phyloP scores from a whole-genome alignment of 257 asterid genomes.

The Penstemon barbatus region DNA sequence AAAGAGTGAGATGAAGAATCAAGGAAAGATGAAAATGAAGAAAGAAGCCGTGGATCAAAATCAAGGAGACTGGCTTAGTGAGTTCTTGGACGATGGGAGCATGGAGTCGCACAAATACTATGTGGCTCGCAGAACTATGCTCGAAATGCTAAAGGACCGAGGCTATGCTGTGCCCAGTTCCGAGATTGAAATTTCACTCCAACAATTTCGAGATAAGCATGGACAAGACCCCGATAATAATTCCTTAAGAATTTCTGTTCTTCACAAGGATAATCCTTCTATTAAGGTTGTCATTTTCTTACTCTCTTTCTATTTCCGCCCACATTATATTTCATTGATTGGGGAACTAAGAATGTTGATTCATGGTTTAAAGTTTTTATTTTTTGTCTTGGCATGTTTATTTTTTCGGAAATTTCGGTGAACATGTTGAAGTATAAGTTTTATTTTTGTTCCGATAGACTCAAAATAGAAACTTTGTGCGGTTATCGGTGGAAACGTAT shows the following conservation, averaged over 20 bases:
- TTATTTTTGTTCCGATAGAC: too few species aligned
- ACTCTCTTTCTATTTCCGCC: neutral
- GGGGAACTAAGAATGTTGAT: too few species aligned
- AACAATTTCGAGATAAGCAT: slow-evolving; percentile 57
- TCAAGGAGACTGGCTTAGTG: slow-evolving; percentile 46
- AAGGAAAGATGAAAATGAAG: slow-evolving; percentile 19
- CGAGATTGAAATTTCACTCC: slow-evolving; percentile 60
- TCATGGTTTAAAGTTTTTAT: too few species aligned
- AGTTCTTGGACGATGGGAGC: slow-evolving; percentile 56
- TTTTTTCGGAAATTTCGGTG: too few species aligned
- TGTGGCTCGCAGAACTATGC: slow-evolving; percentile 65
- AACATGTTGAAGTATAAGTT: too few species aligned
- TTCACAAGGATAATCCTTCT: slow-evolving; percentile 68
- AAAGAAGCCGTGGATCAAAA: slow-evolving; percentile 32
- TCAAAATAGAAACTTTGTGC: too few species aligned
- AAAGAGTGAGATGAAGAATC: too few species aligned
- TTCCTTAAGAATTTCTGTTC: slow-evolving; percentile 56
- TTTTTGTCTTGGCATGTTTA: too few species aligned
- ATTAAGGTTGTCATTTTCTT: slow-evolving; percentile 46
- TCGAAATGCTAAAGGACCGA: slow-evolving; percentile 92
- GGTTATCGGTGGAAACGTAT: too few species aligned
- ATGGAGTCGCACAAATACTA: slow-evolving; percentile 68
- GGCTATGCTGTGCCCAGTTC: slow-evolving; percentile 70
- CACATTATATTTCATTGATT: too few species aligned
- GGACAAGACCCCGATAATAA: slow-evolving; percentile 52